A percentile compares a stretch with the other conserved stretches of the same genome.
Conservation (phyloP, 2,329 filamentous ascomycete genomes). For the Aquanectria penicillioides region DNA sequence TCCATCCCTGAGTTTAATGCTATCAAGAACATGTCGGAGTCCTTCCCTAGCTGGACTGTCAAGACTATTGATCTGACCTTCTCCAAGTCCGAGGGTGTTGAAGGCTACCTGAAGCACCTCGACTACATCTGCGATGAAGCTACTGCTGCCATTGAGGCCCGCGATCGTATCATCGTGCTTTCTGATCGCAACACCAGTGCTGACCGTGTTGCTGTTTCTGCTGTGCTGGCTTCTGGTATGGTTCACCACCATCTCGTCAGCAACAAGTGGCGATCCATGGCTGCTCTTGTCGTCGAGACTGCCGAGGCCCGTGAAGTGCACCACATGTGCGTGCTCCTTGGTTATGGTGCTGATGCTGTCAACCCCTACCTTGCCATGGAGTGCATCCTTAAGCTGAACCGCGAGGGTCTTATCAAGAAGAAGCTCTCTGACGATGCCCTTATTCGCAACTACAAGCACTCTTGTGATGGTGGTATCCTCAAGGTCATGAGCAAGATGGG, state of each 20-base stretch:
- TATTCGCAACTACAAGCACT: conserved; percentile 96
- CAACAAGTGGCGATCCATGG: conserved; percentile 94
- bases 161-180: conserved; percentile 86
- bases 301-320: conserved; percentile 97
- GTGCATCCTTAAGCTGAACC: conserved; percentile 96
- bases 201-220: conserved; percentile 85
- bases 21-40: conserved; percentile 77
- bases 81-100: conserved; percentile 82
- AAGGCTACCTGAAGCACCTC: conserved; percentile 87
- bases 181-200: conserved; percentile 88
- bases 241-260: conserved; percentile 94
- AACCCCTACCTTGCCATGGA: conserved; percentile 97
- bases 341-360: conserved; percentile 93
- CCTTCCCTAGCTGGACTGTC: conserved; percentile 85
- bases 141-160: conserved; percentile 83
- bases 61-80: conserved; percentile 94
- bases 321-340: conserved; percentile 97
- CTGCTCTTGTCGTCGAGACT: conserved; percentile 88
- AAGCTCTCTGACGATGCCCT: conserved; percentile 83
- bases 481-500: conserved; percentile 99
- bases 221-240: conserved; percentile 89
- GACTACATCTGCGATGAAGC: conserved; percentile 89
- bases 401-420: conserved; percentile 92
- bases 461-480: conserved; percentile 93
- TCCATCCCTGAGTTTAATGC: conserved; percentile 92